A percentile compares a stretch with the other conserved stretches of the same genome.
Evolutionary conservation across 179 eudicot species (phyloP).

Genomic region (Gypsophila paniculata): DNA sequence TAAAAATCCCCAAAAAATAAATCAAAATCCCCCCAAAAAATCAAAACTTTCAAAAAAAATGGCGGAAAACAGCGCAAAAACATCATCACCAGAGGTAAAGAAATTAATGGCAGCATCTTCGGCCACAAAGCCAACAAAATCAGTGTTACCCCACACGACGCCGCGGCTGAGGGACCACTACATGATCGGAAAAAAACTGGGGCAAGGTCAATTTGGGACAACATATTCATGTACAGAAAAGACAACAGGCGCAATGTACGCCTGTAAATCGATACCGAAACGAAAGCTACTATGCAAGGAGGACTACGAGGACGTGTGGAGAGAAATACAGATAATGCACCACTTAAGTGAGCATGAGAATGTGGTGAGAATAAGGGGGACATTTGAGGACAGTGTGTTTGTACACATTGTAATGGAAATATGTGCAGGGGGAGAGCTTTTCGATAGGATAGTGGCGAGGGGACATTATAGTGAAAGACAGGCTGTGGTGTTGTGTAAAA

Average conservation of each 20-base stretch:
- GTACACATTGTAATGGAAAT: constrained; percentile 84
- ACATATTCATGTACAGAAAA: constrained; percentile 72
- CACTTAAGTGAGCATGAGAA: constrained; percentile 67
- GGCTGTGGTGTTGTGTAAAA: constrained; percentile 67
- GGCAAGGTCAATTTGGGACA: constrained; percentile 77
- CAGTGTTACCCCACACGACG: constrained; percentile 55
- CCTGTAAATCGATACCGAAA: constrained; percentile 86
- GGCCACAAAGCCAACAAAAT: constrained; percentile 31
- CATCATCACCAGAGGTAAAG: constrained; percentile 21
- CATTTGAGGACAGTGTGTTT: constrained; percentile 74
- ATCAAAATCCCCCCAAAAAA: background rate
- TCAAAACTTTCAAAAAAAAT: background rate
- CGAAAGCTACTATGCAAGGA: constrained; percentile 66
- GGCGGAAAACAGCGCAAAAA: constrained; percentile 14
- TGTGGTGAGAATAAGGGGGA: constrained; percentile 76
- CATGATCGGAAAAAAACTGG: constrained; percentile 49
- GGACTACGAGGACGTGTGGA: constrained; percentile 84
- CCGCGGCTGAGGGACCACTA: constrained; percentile 61
- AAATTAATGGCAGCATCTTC: constrained; percentile 26
- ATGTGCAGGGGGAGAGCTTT: constrained; percentile 77
- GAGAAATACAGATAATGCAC: constrained; percentile 91
- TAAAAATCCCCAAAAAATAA: background rate
- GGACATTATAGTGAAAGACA: constrained; percentile 80
- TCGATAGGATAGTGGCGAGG: constrained; percentile 76
- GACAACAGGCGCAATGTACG: constrained; percentile 43